Evolutionary conservation across 805 yeast genomes (phyloP).

Genomic region (Kuraishia molischiana): DNA sequence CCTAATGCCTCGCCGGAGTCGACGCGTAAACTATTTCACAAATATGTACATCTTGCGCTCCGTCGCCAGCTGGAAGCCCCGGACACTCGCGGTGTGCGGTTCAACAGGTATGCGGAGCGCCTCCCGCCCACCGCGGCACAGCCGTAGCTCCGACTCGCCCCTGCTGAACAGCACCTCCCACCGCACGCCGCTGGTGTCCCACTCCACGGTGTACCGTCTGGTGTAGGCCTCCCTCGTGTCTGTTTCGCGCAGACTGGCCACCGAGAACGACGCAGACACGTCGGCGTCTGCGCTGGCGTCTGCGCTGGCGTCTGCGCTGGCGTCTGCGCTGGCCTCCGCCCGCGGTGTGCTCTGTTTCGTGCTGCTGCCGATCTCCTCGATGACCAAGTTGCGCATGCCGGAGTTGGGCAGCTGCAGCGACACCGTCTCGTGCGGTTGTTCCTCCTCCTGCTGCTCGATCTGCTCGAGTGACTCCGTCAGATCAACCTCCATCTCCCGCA

Average conservation of each 20-base stretch:
- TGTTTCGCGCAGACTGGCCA: not conserved
- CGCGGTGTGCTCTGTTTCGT: too few species aligned
- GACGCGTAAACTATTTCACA: not conserved
- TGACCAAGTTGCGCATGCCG: not conserved
- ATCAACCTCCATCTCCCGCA: slow-evolving; percentile 36
- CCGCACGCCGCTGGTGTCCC: too few species aligned
- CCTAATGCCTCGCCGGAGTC: too few species aligned
- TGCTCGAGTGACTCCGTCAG: slow-evolving; percentile 20
- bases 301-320: too few species aligned
- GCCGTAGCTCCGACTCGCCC: too few species aligned
- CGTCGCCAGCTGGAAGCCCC: not conserved
- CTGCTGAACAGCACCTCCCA: too few species aligned
- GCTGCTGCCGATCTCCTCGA: not conserved
- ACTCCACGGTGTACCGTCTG: not conserved
- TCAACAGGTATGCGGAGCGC: not conserved
- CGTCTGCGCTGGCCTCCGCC: too few species aligned
- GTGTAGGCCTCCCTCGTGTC: not conserved
- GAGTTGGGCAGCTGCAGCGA: not conserved
- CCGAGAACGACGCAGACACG: too few species aligned
- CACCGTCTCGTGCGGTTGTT: not conserved
- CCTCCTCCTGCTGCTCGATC: not conserved
- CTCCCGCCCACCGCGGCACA: too few species aligned
- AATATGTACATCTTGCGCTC: not conserved
- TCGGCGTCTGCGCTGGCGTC: too few species aligned
- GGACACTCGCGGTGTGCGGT: not conserved